Base-by-base conservation (phyloP, 23 red algal genomes). In the Porphyridium purpureum region DNA sequence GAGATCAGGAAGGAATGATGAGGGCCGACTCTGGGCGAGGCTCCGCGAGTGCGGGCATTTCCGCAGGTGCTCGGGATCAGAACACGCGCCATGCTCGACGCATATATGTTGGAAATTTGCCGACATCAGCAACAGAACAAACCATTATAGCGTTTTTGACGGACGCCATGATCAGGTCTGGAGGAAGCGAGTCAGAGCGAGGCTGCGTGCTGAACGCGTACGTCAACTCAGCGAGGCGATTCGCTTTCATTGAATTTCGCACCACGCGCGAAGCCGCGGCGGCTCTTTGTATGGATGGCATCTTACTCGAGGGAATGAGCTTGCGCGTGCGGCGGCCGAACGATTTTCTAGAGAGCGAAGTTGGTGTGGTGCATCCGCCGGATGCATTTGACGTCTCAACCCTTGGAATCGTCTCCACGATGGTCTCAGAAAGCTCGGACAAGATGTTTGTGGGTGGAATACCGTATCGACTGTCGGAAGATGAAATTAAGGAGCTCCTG, bases 381-480 rank as follows among this genome's bases (percentile, higher is more conserved):
- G 56, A 59, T 20, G 34, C 67, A 5, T 93, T 93, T 54, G 36
- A 80, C 48, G 53, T 74, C 6, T 47, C 66, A 23, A 29, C 74
- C 4, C 34, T 93, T 26, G 84, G 84, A n/a, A 81, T 93, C 38
- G 84, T 93, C 24, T 81, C 73, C 1, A 93, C 84, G 35, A 72
- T 80, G 72, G 84, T 93, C 4, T 50, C 53, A 4, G 84, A 93
- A 26, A 74, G 84, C 1, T 74, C 84, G 26, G 64, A 93, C 59
- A 93, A 93, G 67, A 60, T 93, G 21, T 93, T 93, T 44, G 62
- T 93, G 3, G 84, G 84, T 1, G 84, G 84, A 27, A 72, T 93
- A 19, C 84, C 84, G 55, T 93, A 93, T 55, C 69, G 60, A 27
- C 40, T 93, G 27, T 72, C 66, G 5, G 84, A 93, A 27, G 84